Evolutionary conservation across 768 basidiomycete species (phyloP), one percentile per base, ranked within the genome.

Genomic region (Vishniacozyma victoriae): DNA sequence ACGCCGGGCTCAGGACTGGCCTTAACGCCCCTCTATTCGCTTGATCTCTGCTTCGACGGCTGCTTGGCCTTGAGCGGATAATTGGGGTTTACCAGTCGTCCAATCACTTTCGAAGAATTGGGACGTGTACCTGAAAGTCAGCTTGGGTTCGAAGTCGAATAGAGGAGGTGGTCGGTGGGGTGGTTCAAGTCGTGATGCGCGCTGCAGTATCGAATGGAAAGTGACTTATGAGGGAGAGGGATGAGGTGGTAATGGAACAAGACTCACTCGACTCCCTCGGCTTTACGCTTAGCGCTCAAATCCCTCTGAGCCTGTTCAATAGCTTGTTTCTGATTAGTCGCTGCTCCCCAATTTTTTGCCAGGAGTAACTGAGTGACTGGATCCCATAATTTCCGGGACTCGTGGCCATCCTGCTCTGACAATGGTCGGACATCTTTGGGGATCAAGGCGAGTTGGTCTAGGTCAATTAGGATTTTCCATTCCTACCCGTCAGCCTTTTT

Each of bases 221-320:
- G 15, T 6, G 13, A 14, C 37, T 18, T 18, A 11, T 20, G 7
- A 11, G 18, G 26, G 22, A 9, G 25, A 20, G n/a, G n/a, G 27
- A 46, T 16, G 22, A 23, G n/a, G 19, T 29, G 24, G 16, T 14
- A 7, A 24, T 15, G 9, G n/a, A 18, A 15, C 5, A 13, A 11
- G 13, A 85, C 87, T 76, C 63, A 93, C 87, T 80, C 78, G 24
- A 80, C 70, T 15, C 85, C 87, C 48, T 81, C 85, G 70, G 78
- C 79, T 77, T 88, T 92, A 73, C 89, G 77, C 70, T 89, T 87
- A 11, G 84, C 85, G 5, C 90, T 87, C 25, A 82, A 79, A 51
- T 96, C 91, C 42, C 95, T 76, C 76, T 97, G 95, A 26, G 45
- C 50, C 78, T 97, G 93, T 74, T 99, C 95, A 47, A 99, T 93